A percentile compares a stretch with the other conserved stretches of the same genome.
Evolutionary conservation across 1,139 yeast genomes (phyloP).

Genomic region (Scheffersomyces titani): DNA sequence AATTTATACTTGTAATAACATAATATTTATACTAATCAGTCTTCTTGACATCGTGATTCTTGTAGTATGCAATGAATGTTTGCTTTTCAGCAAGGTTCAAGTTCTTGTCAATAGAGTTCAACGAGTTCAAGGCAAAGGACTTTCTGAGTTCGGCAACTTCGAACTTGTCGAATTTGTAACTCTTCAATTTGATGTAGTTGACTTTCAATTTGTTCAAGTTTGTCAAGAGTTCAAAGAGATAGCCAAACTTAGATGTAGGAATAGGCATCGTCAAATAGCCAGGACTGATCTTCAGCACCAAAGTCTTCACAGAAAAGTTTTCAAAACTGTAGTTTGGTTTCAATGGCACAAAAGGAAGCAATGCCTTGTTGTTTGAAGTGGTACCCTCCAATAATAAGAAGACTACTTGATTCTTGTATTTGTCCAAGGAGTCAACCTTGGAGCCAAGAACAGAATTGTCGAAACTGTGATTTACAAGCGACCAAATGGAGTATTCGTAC

Average conservation of each 20-base stretch:
- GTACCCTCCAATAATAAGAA: constrained; percentile 68
- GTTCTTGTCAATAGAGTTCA: constrained; percentile 28
- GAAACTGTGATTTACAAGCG: constrained; percentile 38
- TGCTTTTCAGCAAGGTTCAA: constrained; percentile 29
- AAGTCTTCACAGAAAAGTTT: constrained; percentile 37
- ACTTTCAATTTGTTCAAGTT: constrained; percentile 17
- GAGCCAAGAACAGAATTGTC: constrained; percentile 7
- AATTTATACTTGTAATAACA: not conserved
- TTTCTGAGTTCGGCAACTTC: constrained; percentile 18
- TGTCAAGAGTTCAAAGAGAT: constrained; percentile 26
- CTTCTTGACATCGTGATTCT: constrained; percentile 13
- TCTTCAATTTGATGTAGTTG: constrained; percentile 25
- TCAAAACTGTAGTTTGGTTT: constrained; percentile 13
- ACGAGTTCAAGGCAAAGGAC: constrained; percentile 31
- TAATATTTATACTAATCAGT: not conserved
- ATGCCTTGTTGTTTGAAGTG: constrained; percentile 62
- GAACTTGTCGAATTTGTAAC: constrained; percentile 22
- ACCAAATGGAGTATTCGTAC: constrained; percentile 32
- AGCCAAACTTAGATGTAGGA: constrained; percentile 24
- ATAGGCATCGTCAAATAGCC: constrained; percentile 34
- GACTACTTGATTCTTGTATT: constrained; percentile 35
- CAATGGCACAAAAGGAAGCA: constrained; percentile 44
- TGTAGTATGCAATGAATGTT: constrained; percentile 36
- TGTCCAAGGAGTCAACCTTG: constrained; percentile 18
- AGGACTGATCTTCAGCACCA: constrained; percentile 46